A percentile compares a stretch with the other conserved stretches of the same genome.
Evolutionary conservation across 768 basidiomycete genomes (phyloP).

Genomic region (Phaeotremella fagi): DNA sequence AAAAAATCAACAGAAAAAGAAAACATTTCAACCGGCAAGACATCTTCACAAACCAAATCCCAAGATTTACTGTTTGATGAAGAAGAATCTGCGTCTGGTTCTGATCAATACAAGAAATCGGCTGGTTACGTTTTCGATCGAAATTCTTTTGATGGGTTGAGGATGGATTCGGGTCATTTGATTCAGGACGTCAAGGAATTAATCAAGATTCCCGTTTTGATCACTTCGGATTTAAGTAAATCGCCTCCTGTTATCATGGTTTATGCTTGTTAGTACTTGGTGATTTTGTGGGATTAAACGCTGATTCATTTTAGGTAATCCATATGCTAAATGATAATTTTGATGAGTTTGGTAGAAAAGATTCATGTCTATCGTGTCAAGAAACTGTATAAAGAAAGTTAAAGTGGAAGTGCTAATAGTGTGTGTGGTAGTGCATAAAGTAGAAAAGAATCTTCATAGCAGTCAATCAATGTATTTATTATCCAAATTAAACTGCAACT

Average conservation of each 20-base stretch:
- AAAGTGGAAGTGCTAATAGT: no score
- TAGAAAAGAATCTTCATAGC: no score
- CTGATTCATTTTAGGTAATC: no score
- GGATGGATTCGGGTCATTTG: conserved; percentile 72
- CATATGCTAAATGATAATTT: no score
- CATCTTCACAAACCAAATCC: conserved; percentile 69
- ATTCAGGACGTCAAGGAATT: conserved; percentile 92
- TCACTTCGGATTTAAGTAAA: conserved; percentile 91
- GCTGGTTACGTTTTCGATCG: conserved; percentile 48
- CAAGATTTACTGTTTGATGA: conserved; percentile 68
- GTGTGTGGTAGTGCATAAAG: no score
- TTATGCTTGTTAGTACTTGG: conserved; percentile 57
- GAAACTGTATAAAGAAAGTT: no score
- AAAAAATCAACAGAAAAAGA: conserved; percentile 88
- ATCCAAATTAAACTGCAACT: no score
- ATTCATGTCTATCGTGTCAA: no score
- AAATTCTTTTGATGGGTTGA: conserved; percentile 76
- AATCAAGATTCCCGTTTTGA: conserved; percentile 90
- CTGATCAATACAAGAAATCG: conserved; percentile 72
- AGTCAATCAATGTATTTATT: no score
- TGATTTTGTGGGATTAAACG: no score
- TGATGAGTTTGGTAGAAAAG: no score
- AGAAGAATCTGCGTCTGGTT: conserved; percentile 53
- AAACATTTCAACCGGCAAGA: conserved; percentile 51
- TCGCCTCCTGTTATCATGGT: conserved; percentile 94